Percentiles rank a stretch among this genome's conserved stretches.
phyloP scores from a whole-genome alignment of 805 yeast genomes.

The Priceomyces castillae region DNA sequence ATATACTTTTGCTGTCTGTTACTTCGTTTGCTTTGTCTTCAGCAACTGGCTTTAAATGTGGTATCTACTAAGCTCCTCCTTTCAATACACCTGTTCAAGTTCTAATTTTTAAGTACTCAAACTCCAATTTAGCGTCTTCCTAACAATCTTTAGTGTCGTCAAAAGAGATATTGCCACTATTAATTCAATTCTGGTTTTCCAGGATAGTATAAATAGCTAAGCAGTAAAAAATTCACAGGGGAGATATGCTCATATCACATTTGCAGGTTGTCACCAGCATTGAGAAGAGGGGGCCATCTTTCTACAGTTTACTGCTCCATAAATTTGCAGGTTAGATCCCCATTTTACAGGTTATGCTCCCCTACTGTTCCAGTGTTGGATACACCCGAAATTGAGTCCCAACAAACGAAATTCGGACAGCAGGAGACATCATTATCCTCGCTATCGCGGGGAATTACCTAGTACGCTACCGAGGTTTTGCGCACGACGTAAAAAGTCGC shows the following conservation, averaged over 20 bases:
- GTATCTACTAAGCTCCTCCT: neutral
- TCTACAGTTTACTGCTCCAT: neutral
- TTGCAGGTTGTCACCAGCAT: neutral
- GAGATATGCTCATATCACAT: neutral
- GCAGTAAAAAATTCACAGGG: conserved; percentile 2
- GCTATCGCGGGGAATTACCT: neutral
- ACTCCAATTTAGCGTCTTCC: neutral
- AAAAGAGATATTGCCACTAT: neutral
- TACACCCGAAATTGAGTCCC: neutral
- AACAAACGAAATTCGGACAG: neutral
- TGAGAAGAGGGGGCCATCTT: neutral
- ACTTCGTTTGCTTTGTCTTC: neutral
- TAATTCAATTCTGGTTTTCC: neutral
- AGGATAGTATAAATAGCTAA: neutral
- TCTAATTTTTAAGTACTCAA: no score
- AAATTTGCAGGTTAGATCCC: no score
- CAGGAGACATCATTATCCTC: neutral
- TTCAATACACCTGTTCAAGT: no score
- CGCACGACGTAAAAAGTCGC: neutral
- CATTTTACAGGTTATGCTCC: neutral
- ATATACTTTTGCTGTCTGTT: neutral
- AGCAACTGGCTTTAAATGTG: neutral
- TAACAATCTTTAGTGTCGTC: neutral
- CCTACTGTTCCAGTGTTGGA: neutral
- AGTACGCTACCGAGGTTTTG: neutral